Base-by-base conservation (phyloP, 192 early-diverging fungal species). In the Mortierella antarctica region DNA sequence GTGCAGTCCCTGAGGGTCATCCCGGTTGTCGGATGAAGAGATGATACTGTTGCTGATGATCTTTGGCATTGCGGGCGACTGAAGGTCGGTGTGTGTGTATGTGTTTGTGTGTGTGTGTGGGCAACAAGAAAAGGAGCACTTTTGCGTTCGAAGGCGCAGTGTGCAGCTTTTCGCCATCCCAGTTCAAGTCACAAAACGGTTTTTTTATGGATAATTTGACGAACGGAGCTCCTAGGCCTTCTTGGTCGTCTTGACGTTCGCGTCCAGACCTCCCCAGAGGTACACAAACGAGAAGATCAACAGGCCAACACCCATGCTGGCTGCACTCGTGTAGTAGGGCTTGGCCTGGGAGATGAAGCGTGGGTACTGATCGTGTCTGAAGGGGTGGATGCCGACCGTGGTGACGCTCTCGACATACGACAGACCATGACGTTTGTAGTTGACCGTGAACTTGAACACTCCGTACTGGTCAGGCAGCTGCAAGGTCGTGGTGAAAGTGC, bases 381-480 rank as follows among this genome's bases (percentile, higher is more conserved):
- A 96, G 13, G 96, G 98, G 63, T 94, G 89, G 52, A 98, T 91
- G 50, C 92, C 91, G 0, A 99, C 91, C 2, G 89, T 92, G 47
- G 96, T 94, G 53, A 83, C 82, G 17, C 88, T 89, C 50, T 87
- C 86, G 53, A 99, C 68, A 72, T 89, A 95, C 11, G 94, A 88
- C 64, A 88, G 87, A 3, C 98, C 98, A 0, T 92, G 85, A 54
- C 96, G 88, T 80, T 94, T 93, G 85, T 98, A 98, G 74, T 97
- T 96, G 49, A 98, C 93, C 47, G 90, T 91, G 83, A 99, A 96
- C 7, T 96, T 98, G 86, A 96, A 99, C 12, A 98, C 97, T 67
- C 98, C 98, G 83, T 98, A 96, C 40, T 93, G 91, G 73, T 99
- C 98, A 48, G 98, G 98, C 20, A 99, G 85, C 65, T 88, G 77